Percentiles rank a stretch among this genome's conserved stretches.
phyloP scores from a whole-genome alignment of 2,329 filamentous ascomycete genomes.

The Paracamarosporium sp. region DNA sequence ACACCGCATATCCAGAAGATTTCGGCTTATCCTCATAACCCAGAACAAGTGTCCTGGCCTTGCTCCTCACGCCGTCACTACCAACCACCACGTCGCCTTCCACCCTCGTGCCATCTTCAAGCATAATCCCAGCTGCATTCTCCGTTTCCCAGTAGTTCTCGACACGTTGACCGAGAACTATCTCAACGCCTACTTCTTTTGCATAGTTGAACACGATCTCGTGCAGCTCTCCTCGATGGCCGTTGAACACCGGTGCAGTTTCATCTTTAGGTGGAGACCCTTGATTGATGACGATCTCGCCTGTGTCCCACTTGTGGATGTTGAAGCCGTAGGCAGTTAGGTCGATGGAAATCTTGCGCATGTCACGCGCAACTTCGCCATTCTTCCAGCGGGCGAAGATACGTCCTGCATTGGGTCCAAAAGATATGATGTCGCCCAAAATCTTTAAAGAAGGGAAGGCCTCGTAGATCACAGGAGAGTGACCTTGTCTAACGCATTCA shows the following conservation, averaged over 20 bases:
- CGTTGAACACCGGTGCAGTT: slow-evolving; percentile 64
- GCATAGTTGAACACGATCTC: slow-evolving; percentile 66
- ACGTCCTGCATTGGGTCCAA: slow-evolving; percentile 66
- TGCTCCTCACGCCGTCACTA: slow-evolving; percentile 61
- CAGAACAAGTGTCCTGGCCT: slow-evolving; percentile 58
- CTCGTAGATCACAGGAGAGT: slow-evolving; percentile 65
- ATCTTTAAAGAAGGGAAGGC: slow-evolving; percentile 63
- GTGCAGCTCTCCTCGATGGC: slow-evolving; percentile 67
- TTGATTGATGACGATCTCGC: slow-evolving; percentile 67
- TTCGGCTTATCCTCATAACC: slow-evolving; percentile 61
- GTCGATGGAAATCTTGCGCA: slow-evolving; percentile 61
- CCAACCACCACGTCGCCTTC: slow-evolving; percentile 59
- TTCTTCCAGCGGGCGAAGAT: slow-evolving; percentile 67
- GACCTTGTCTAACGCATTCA: slow-evolving; percentile 68
- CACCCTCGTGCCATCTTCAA: slow-evolving; percentile 57
- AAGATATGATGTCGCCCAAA: slow-evolving; percentile 69
- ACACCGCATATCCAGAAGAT: slow-evolving; percentile 62
- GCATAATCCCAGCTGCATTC: slow-evolving; percentile 57
- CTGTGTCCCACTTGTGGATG: slow-evolving; percentile 66
- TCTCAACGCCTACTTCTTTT: slow-evolving; percentile 61
- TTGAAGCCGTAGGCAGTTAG: slow-evolving; percentile 63
- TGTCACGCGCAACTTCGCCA: slow-evolving; percentile 55
- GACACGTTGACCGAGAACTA: slow-evolving; percentile 61
- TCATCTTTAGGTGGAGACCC: slow-evolving; percentile 51
- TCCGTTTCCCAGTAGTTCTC: slow-evolving; percentile 63